phyloP scores from a whole-genome alignment of 805 yeast species.

The Kodamaea nitidulidarum region DNA sequence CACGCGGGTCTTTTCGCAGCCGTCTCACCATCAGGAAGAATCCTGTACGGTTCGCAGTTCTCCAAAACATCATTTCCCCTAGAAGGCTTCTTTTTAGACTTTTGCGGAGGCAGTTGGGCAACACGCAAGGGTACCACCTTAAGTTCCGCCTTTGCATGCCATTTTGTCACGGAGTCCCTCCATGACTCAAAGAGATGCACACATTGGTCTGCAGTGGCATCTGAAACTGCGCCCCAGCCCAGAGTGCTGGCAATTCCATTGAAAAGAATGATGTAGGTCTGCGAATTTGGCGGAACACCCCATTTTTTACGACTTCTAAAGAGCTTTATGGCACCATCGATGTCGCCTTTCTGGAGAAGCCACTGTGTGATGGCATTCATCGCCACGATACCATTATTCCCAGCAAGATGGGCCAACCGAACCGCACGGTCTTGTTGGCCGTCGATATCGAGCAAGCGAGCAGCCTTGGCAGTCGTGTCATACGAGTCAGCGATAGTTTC shows the following conservation, averaged over 20 bases:
- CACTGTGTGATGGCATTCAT: conserved; percentile 59
- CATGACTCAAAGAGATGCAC: conserved; percentile 20
- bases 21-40: background rate
- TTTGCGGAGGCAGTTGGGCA: background rate
- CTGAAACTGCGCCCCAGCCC: conserved; percentile 30
- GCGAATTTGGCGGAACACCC: conserved; percentile 52
- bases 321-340: conserved; percentile 47
- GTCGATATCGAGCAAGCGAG: conserved; percentile 47
- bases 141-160: conserved; percentile 6
- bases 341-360: conserved; percentile 39
- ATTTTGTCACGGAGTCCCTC: conserved; percentile 20
- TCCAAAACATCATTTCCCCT: conserved; percentile 12
- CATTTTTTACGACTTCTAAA: conserved; percentile 58
- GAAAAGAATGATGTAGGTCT: conserved; percentile 33
- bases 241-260: conserved; percentile 31
- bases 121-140: conserved; percentile 12
- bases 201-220: conserved; percentile 17
- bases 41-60: conserved; percentile 5
- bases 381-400: conserved; percentile 39
- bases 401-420: conserved; percentile 45
- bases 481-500: conserved; percentile 56
- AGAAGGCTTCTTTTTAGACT: conserved; percentile 1
- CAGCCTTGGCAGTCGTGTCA: conserved; percentile 50
- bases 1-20: conserved; percentile 11
- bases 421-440: conserved; percentile 50